Evolutionary conservation across 768 basidiomycete species (phyloP), one percentile per base, ranked within the genome.

Genomic region (Lepiota subincarnata): DNA sequence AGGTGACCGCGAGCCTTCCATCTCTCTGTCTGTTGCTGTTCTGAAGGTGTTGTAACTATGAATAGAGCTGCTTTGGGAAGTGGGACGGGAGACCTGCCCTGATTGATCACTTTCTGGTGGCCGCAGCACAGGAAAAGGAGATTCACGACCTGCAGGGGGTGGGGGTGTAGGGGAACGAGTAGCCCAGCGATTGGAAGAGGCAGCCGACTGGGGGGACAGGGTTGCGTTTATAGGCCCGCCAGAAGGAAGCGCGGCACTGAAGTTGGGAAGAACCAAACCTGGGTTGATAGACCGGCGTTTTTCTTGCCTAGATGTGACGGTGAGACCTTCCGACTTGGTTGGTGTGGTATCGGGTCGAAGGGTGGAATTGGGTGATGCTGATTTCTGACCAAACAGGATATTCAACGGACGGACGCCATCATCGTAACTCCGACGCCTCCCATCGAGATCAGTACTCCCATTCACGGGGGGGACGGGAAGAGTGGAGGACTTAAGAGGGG

Each of bases 201-300:
- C 58, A 38, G 66, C 66, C 14, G 69, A 66, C 24, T 65, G 65
- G 20, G 70, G 70, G 3, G 69, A 69, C 28, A 67, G 59, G 8
- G 66, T 61, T 38, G 70, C 59, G 14, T 67, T 62, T 18, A 62
- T 53, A 19, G 60, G 57, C 42, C 62, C 24, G 24, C 24, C 51
- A 22, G 61, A 45, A 41, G 60, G 57, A 20, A 57, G 48, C 38
- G 61, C 53, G 8, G 62, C 44, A 41, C 62, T 69, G 54, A 72
- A 67, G 55, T 70, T 63, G 28, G 69, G 63, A 51, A 77, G 60
- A 4, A 65, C 57, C 19, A 77, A 62, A 40, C 70, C 75, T 6
- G 77, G 77, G 57, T 79, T 78, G 46, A 79, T 79, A 34, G 79
- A 78, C 42, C 75, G 73, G 37, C 76, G 73, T 60, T 73, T 77